Evolutionary conservation across 441 rosid genomes (phyloP).

Genomic region (Pelargonium cotyledonis): DNA sequence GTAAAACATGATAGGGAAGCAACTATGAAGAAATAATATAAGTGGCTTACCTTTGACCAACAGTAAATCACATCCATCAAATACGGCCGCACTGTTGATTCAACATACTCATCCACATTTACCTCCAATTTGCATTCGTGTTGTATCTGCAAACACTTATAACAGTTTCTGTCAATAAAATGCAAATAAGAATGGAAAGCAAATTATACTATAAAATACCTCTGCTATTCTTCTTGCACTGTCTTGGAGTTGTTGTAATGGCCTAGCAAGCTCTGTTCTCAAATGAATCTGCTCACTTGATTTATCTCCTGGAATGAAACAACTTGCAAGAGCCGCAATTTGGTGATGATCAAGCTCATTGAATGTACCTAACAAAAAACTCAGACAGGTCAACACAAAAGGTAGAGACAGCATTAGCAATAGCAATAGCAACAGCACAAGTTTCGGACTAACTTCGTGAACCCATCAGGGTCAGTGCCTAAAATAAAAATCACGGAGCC

Average conservation of each 20-base stretch:
- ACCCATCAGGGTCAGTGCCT: neutral
- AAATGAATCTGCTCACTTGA: constrained; percentile 78
- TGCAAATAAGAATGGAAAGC: constrained; percentile 6
- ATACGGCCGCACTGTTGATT: constrained; percentile 85
- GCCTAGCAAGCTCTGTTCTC: constrained; percentile 85
- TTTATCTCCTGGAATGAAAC: constrained; percentile 97
- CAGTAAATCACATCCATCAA: constrained; percentile 95
- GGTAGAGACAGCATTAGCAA: neutral
- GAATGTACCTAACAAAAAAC: constrained; percentile 62
- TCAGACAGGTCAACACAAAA: constrained; percentile 5
- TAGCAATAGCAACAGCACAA: neutral
- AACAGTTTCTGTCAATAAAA: constrained; percentile 11
- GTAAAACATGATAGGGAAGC: constrained; percentile 3
- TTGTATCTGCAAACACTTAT: constrained; percentile 58
- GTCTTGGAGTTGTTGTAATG: constrained; percentile 92
- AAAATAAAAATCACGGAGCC: neutral
- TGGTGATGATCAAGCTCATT: constrained; percentile 94
- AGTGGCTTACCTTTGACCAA: constrained; percentile 76
- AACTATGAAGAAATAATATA: neutral
- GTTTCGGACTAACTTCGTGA: neutral
- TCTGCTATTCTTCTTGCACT: constrained; percentile 94
- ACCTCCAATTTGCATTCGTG: constrained; percentile 90
- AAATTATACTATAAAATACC: constrained; percentile 33
- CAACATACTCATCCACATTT: constrained; percentile 85
- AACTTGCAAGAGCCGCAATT: constrained; percentile 97